phyloP scores from a whole-genome alignment of 1,139 yeast genomes.

The Pneumocystis oryctolagi region DNA sequence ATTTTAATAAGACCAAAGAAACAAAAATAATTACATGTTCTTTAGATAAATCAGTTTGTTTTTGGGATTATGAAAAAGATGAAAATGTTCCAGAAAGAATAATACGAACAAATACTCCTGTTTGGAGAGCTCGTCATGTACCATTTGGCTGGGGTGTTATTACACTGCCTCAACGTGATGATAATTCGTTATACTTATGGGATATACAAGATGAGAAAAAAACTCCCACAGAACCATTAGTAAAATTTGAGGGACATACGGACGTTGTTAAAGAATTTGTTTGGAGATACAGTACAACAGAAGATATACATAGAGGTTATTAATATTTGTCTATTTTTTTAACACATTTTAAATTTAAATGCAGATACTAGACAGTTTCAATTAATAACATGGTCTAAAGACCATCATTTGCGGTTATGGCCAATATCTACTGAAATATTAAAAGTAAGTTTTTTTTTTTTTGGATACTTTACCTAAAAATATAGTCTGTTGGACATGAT shows the following conservation, averaged over 20 bases:
- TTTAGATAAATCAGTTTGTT: constrained; percentile 71
- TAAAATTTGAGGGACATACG: constrained; percentile 67
- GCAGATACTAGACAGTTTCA: constrained; percentile 68
- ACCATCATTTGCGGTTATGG: constrained; percentile 74
- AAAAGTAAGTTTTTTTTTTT: constrained; percentile 15
- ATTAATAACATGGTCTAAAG: constrained; percentile 87
- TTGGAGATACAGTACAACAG: background rate
- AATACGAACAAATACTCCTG: constrained; percentile 64
- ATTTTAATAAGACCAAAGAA: constrained; percentile 50
- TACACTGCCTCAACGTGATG: constrained; percentile 82
- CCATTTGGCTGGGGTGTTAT: constrained; percentile 91
- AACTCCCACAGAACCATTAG: constrained; percentile 26
- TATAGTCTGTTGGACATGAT: constrained; percentile 38
- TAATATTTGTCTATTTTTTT: background rate
- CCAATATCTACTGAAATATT: constrained; percentile 49
- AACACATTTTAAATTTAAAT: constrained; percentile 17
- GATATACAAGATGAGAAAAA: constrained; percentile 13
- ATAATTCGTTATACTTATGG: constrained; percentile 54
- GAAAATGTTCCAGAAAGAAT: constrained; percentile 39
- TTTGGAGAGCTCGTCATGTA: constrained; percentile 69
- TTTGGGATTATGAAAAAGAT: constrained; percentile 52
- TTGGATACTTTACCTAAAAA: background rate
- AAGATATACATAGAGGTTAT: background rate
- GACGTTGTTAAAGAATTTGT: constrained; percentile 57
- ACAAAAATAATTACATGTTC: constrained; percentile 62